These are phyloP conservation scores for Smallanthus sonchifolius DNA, from an alignment of 129 eudicot genomes.

Conservation along the genomic window DNA sequence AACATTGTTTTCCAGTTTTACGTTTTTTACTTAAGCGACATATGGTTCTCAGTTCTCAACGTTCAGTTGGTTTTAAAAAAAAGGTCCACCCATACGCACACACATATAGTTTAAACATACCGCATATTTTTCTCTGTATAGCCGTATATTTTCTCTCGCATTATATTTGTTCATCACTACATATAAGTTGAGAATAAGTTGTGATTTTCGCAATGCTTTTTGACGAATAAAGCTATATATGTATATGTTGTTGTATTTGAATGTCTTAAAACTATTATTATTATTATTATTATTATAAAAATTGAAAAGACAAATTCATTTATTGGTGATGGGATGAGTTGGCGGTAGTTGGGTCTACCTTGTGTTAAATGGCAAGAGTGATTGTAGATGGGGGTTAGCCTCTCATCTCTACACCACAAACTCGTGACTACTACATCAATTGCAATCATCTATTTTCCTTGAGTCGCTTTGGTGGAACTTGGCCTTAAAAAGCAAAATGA, in stretches of 20 bases:
- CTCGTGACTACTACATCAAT: background rate
- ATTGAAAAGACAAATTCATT: background rate
- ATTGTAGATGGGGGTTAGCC: background rate
- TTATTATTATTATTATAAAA: background rate
- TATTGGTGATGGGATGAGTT: background rate
- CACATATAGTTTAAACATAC: too few species aligned
- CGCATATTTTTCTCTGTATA: too few species aligned
- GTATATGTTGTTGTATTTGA: background rate
- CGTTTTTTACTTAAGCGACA: too few species aligned
- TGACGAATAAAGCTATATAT: background rate
- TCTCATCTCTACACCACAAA: background rate
- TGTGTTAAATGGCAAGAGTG: constrained; percentile 9
- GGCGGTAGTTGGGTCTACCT: background rate
- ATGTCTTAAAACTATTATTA: background rate
- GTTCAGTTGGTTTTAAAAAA: too few species aligned
- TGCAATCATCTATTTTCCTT: background rate
- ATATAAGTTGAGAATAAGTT: too few species aligned
- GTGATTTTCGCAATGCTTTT: too few species aligned
- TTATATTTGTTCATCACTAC: too few species aligned
- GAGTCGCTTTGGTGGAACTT: background rate
- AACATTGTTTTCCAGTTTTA: too few species aligned
- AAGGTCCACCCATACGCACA: too few species aligned
- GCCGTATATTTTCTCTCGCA: too few species aligned
- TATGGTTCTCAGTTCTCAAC: too few species aligned
- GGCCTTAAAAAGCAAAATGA: background rate